These are phyloP conservation scores for Fusarium mexicanum DNA, from an alignment of 2,329 filamentous ascomycete species.

Conservation along the genomic window DNA sequence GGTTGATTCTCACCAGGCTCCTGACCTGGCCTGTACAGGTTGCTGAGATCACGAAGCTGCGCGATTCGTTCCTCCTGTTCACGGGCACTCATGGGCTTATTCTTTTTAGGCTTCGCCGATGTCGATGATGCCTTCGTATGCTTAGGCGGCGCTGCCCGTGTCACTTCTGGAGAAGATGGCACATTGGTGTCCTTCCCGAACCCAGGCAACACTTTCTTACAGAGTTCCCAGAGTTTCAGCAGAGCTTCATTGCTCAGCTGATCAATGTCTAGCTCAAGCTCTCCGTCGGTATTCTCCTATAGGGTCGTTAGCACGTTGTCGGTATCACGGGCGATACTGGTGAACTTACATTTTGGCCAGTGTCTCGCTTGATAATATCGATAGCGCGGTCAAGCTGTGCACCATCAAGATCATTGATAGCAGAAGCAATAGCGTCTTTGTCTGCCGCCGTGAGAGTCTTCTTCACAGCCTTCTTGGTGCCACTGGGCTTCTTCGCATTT, in stretches of 20 bases:
- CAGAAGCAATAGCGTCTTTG: constrained; percentile 90
- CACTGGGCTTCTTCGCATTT: constrained; percentile 49
- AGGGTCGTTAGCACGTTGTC: constrained; percentile 7
- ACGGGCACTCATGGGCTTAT: constrained; percentile 78
- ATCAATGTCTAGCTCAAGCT: constrained; percentile 69
- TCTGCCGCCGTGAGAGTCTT: constrained; percentile 76
- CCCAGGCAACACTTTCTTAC: constrained; percentile 54
- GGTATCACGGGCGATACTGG: background rate
- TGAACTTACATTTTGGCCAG: constrained; percentile 73
- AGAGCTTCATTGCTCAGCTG: constrained; percentile 65
- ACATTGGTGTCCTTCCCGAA: constrained; percentile 50
- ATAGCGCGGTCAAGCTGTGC: constrained; percentile 83
- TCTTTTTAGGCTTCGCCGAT: constrained; percentile 71
- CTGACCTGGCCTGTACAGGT: constrained; percentile 51
- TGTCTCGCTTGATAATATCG: constrained; percentile 90
- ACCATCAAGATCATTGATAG: constrained; percentile 82
- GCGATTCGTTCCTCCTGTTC: constrained; percentile 75
- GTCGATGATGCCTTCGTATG: constrained; percentile 44
- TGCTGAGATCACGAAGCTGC: constrained; percentile 65
- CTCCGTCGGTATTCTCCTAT: constrained; percentile 67
- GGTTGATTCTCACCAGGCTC: constrained; percentile 45
- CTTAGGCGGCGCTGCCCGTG: constrained; percentile 44
- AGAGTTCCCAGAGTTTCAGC: constrained; percentile 60
- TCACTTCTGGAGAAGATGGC: constrained; percentile 46
- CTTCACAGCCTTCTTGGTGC: constrained; percentile 58